Evolutionary conservation across 257 asterid species (phyloP), one percentile per base, ranked within the genome.

Genomic region (Solanum medicagineum): DNA sequence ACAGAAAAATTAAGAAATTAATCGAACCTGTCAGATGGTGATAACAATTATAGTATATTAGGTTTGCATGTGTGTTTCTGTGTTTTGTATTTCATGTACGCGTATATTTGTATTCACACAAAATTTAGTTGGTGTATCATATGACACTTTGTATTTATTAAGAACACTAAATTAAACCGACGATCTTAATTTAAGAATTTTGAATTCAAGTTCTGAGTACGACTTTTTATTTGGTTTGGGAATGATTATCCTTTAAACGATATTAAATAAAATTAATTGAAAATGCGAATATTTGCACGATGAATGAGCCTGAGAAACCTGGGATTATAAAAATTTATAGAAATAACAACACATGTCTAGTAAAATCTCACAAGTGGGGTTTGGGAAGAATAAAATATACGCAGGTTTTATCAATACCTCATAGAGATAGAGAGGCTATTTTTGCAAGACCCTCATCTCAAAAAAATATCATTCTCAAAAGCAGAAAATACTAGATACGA

Each of bases 211-310:
- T 11, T 24, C 0, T 12, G 1, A 22, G 5, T 2, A 0, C 10
- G 5, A 1, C 0, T 60, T 60, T 60, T 60, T 1, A 0, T 1
- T 59, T 59, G 10, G 7, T 59, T 59, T 8, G 3, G 3, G 24
- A 20, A 1, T 5, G 1, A 8, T 0, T 59, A 59, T 9, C 22
- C 14, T 6, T 59, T 57, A 8, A 19, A 51, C 0, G 0, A 17
- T 8, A 3, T 19, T 57, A 57, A 19, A 57, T 0, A 59, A 14
- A 59, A 59, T n/a, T n/a, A 59, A 10, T 9, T 59, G 5, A 59
- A 59, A 56, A 59, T 59, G 4, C 10, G 66, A 1, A 12, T 59
- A 59, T n/a, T 2, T 29, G 13, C 32, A 45, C 11, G 1, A 45
- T 9, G 51, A 9, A 8, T 45, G 11, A 45, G 11, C 51, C 9